Percentiles rank a stretch among this genome's conserved stretches.
phyloP scores from a whole-genome alignment of 306 rosid species.

The Dicorynia guianensis region DNA sequence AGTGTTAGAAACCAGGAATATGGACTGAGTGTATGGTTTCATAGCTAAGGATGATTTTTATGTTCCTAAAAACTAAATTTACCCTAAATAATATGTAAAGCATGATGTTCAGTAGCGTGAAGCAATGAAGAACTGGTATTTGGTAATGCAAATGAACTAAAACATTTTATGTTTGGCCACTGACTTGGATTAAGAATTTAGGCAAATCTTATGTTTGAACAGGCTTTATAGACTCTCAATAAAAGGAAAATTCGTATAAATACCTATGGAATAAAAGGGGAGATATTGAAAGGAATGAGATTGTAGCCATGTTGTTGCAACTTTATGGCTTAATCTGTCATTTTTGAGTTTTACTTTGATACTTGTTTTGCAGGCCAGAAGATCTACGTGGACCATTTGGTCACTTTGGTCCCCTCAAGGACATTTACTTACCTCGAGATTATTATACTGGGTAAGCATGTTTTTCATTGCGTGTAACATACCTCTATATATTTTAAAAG shows the following conservation, averaged over 20 bases:
- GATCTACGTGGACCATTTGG: conserved; percentile 75
- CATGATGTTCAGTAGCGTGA: too few relatives aligned
- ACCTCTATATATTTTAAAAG: conserved; percentile 18
- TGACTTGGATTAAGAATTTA: too few relatives aligned
- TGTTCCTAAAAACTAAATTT: too few relatives aligned
- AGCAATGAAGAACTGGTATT: too few relatives aligned
- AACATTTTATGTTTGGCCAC: too few relatives aligned
- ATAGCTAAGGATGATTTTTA: too few relatives aligned
- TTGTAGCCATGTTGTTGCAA: neutral
- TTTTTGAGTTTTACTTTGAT: neutral
- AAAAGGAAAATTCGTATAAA: neutral
- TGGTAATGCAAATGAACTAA: too few relatives aligned
- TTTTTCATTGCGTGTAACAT: neutral
- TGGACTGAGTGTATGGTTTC: too few relatives aligned
- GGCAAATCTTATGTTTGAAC: too few relatives aligned
- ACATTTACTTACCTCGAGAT: conserved; percentile 83
- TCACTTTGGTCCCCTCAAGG: conserved; percentile 82
- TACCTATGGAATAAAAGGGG: neutral
- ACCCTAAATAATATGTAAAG: too few relatives aligned
- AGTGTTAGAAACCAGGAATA: too few relatives aligned
- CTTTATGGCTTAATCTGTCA: neutral
- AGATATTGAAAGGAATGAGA: neutral
- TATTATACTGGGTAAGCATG: conserved; percentile 77
- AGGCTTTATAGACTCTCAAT: too few relatives aligned
- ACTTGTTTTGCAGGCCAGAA: conserved; percentile 60